Percentiles rank a stretch among this genome's conserved stretches.
Conservation (phyloP, 176 grass and related monocot species). For the Carex littledalei region DNA sequence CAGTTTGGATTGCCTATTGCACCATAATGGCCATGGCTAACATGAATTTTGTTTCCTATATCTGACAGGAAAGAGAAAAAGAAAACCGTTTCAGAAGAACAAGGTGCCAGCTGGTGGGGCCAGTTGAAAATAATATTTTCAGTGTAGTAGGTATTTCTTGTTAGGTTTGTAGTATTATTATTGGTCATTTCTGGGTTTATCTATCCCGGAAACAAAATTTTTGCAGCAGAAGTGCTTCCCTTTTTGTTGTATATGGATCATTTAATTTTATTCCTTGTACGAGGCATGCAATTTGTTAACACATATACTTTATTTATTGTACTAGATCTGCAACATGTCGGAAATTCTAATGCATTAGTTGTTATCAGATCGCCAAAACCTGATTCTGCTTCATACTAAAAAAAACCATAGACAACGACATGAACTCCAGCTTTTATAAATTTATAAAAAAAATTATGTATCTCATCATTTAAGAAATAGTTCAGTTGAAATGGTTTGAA, state of each 20-base stretch:
- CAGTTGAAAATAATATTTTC: not conserved
- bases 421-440: no score
- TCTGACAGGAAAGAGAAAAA: slow-evolving; percentile 45
- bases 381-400: no score
- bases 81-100: slow-evolving; percentile 33
- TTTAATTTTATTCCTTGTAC: not conserved
- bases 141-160: not conserved
- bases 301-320: not conserved
- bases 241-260: slow-evolving; percentile 6
- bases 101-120: slow-evolving; percentile 15
- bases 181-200: not conserved
- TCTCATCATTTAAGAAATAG: no score
- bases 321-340: not conserved
- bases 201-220: slow-evolving; percentile 1
- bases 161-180: slow-evolving; percentile 7
- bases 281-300: not conserved
- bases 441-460: no score
- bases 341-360: not conserved
- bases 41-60: not conserved
- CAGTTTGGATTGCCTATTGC: not conserved
- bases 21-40: not conserved
- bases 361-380: no score
- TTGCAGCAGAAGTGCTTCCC: not conserved
- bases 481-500: no score
- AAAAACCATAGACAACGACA: no score